Evolutionary conservation across 2,329 filamentous ascomycete genomes (phyloP), one percentile per base, ranked within the genome.

Genomic region (Pestalotiopsis sp.): DNA sequence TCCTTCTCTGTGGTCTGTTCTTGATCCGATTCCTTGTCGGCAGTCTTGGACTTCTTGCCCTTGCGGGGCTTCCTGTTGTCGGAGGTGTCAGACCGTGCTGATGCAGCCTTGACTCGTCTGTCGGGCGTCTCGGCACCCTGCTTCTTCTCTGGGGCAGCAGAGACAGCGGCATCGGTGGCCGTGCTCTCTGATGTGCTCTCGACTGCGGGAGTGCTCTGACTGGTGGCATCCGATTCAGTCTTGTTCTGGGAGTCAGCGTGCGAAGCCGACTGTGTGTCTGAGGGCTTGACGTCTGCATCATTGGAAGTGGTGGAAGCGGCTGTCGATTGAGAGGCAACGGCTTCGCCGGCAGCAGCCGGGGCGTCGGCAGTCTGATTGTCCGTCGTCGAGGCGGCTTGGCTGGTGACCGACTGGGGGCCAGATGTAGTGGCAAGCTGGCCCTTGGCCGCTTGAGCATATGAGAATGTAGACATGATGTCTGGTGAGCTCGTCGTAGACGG

Each of bases 391-490:
- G 79, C 75, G 38, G 74, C 72, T 71, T 75, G 74, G 69, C 76
- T 80, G 67, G 72, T 68, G 52, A 73, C 73, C 67, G 74, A 73
- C 65, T 78, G 76, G 59, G 77, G 73, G 41, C 75, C 70, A 31
- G 78, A 70, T 69, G 79, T 76, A 39, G 75, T 77, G 66, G 85
- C 78, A 68, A 88, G 83, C 75, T 92, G 88, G 77, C 95, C 94
- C 81, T 96, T 96, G 70, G 95, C 95, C 78, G 95, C 95, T 87
- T 97, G 94, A 76, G 95, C 95, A 82, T 98, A 98, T 70, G 95
- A 98, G 80, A 98, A 97, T 71, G 81, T 80, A 72, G 87, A 86
- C 87, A 89, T 89, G 64, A 74, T 75, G 74, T 75, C 71, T 68
- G 27, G 23, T 57, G 23, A 56, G 23, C 39, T 41, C 38, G 36